These are phyloP conservation scores for Suillus clintonianus DNA, from an alignment of 768 basidiomycete genomes.

Conservation along the genomic window DNA sequence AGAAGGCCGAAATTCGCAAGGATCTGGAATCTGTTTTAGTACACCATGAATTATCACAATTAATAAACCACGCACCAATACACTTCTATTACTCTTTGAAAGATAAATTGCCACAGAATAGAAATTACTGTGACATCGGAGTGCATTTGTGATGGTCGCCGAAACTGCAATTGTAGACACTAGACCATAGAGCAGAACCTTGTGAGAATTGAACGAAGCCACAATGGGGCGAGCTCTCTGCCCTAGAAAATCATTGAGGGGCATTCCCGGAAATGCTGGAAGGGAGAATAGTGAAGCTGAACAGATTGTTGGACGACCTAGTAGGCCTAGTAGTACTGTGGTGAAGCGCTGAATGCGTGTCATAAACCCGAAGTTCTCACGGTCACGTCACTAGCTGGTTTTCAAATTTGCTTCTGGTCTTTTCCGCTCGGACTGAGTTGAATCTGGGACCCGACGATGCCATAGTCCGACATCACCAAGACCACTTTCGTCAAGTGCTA, in stretches of 20 bases:
- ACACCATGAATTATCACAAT: neutral
- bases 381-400: neutral
- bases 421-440: too few relatives aligned
- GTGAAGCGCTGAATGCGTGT: neutral
- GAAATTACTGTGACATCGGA: conserved; percentile 86
- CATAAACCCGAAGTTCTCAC: neutral
- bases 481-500: neutral
- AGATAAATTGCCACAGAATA: conserved; percentile 92
- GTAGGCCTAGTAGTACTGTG: too few relatives aligned
- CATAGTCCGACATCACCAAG: neutral
- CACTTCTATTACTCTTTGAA: conserved; percentile 90
- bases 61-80: conserved; percentile 61
- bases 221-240: conserved; percentile 53
- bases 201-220: conserved; percentile 55
- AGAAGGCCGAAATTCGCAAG: conserved; percentile 90
- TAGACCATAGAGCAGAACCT: conserved; percentile 68
- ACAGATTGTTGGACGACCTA: neutral
- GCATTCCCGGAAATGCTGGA: conserved; percentile 37
- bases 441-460: too few relatives aligned
- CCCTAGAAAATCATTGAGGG: conserved; percentile 50
- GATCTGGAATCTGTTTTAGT: conserved; percentile 49
- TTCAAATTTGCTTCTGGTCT: too few relatives aligned
- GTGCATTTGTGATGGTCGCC: conserved; percentile 75
- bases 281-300: neutral
- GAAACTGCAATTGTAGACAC: conserved; percentile 70